Percentiles rank a stretch among this genome's conserved stretches.
Conservation (phyloP, 73 alveolate species). For the Paramecium sexaurelia region DNA sequence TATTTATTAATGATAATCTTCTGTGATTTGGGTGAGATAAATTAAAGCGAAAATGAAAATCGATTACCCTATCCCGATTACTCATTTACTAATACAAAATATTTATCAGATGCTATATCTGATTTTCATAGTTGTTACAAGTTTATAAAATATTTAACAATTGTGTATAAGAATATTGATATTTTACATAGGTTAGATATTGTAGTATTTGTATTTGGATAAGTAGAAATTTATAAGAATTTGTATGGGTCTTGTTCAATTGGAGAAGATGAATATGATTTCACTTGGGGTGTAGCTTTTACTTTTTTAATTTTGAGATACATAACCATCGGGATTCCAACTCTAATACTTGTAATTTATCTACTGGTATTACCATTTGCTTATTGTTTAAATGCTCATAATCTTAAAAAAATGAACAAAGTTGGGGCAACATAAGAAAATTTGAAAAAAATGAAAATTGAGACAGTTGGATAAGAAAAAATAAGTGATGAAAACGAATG, state of each 20-base stretch:
- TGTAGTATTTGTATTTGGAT: background rate
- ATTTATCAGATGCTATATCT: background rate
- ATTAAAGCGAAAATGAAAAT: background rate
- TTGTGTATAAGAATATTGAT: background rate
- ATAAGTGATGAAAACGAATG: background rate
- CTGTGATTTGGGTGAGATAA: background rate
- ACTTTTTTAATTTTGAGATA: background rate
- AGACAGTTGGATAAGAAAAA: background rate
- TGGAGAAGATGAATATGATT: background rate
- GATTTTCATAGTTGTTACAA: background rate
- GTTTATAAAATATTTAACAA: background rate
- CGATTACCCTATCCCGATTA: background rate
- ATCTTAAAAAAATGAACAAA: background rate
- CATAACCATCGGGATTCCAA: background rate
- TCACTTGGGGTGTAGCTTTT: background rate
- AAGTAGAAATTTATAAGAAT: background rate
- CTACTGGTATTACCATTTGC: background rate
- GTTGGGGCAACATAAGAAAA: background rate
- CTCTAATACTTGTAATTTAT: background rate
- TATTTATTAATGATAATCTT: background rate
- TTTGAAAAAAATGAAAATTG: background rate
- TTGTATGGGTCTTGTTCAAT: background rate
- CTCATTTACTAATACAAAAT: background rate
- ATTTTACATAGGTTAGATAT: background rate
- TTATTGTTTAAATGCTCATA: background rate